Base-by-base conservation (phyloP, 805 yeast genomes). In the Blastobotrys peoriensis region DNA sequence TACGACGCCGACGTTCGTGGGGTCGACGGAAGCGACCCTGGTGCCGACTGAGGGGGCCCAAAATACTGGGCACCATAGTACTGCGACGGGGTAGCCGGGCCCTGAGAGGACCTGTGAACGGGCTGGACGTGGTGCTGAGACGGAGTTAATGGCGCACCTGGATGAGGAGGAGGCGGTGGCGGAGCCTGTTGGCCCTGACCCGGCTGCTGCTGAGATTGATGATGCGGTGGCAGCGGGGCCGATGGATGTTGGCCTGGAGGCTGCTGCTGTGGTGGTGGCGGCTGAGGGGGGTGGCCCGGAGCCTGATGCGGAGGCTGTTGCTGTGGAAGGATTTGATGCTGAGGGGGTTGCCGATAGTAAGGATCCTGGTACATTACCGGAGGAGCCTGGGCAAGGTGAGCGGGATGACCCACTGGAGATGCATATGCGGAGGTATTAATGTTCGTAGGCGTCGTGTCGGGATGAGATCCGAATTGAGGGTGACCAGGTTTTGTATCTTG, bases 211-310 rank as follows among this genome's bases (percentile, higher is more conserved):
- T 6, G 40, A 6, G 40, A 13, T 37, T 41, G 49, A 6, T 33
- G 46, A 36, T 37, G 44, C 18, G 37, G 41, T 33, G 38, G 49
- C n/a, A 4, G 34, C 16, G 36, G 45, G 33, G 44, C 47, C 27
- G 40, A 46, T 16, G 38, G 50, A 35, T 36, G 43, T 22, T 30
- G 44, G 22, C 33, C 42, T 15, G 9, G 25, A 23, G 25, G 47
- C 37, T 43, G 44, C 9, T 25, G 27, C 13, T 19, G 36, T 33
- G 28, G 37, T 28, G 27, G 46, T 13, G 15, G 10, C 38, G 40
- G 45, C 16, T 43, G 39, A 17, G 30, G 27, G 17, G 42, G 43
- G 6, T 33, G 45, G 15, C 23, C 10, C 18, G 20, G 33, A 16
- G 23, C 36, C 16, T 36, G 21, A 22, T 36, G 36, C 16, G 22